These are phyloP conservation scores for Metschnikowia koreensis DNA, from an alignment of 805 yeast species.

Conservation along the genomic window DNA sequence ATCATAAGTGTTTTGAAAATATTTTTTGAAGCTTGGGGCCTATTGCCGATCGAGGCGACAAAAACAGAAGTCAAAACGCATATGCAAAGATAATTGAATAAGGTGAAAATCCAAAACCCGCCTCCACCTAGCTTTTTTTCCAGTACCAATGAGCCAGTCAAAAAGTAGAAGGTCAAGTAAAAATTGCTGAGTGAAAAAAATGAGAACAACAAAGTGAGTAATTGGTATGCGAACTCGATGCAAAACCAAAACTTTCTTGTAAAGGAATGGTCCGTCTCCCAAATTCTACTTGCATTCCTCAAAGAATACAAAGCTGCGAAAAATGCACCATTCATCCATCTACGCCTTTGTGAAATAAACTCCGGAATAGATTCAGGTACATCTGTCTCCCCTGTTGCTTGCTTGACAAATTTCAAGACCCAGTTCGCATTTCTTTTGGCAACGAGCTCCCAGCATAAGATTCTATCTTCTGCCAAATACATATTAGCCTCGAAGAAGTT, in stretches of 20 bases:
- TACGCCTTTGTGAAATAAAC: conserved; percentile 27
- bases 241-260: conserved; percentile 25
- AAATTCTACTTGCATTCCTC: conserved; percentile 23
- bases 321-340: conserved; percentile 33
- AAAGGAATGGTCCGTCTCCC: conserved; percentile 25
- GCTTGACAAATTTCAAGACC: conserved; percentile 30
- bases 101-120: conserved; percentile 81
- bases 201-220: conserved; percentile 22
- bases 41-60: conserved; percentile 91
- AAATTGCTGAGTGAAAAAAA: conserved; percentile 29
- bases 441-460: conserved; percentile 30
- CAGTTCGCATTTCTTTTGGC: conserved; percentile 27
- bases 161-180: conserved; percentile 28
- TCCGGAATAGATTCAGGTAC: conserved; percentile 29
- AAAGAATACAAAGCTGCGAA: conserved; percentile 29
- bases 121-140: conserved; percentile 53
- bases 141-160: conserved; percentile 48
- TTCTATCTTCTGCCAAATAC: conserved; percentile 32
- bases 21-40: conserved; percentile 93
- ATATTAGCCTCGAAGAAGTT: conserved; percentile 88
- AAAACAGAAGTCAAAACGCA: conserved; percentile 85
- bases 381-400: conserved; percentile 32
- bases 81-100: conserved; percentile 81
- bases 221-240: conserved; percentile 26
- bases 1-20: conserved; percentile 72